Percentiles rank a stretch among this genome's conserved stretches.
Conservation (phyloP, 1,139 yeast species). For the Blastobotrys indianensis region DNA sequence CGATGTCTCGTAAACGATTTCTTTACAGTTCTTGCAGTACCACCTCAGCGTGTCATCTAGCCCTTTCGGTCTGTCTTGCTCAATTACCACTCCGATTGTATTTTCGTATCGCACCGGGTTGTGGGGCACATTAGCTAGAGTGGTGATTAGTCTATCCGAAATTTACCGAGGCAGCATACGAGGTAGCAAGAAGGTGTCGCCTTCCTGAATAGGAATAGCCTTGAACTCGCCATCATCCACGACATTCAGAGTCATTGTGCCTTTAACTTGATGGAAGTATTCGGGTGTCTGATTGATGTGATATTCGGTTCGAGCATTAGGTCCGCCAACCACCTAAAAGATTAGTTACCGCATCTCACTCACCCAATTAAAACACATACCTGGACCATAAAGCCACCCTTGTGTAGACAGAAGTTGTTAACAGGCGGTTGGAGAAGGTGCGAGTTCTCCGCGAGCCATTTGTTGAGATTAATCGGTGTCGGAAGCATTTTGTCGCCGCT, state of each 20-base stretch:
- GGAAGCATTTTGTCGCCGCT: slow-evolving; percentile 43
- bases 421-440: slow-evolving; percentile 85
- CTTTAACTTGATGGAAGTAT: slow-evolving; percentile 84
- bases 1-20: slow-evolving; percentile 58
- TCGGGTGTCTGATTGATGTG: slow-evolving; percentile 94
- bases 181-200: slow-evolving; percentile 81
- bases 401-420: slow-evolving; percentile 80
- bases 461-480: slow-evolving; percentile 65
- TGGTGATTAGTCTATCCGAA: not conserved
- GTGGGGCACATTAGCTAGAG: slow-evolving; percentile 67
- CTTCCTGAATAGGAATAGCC: slow-evolving; percentile 73
- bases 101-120: slow-evolving; percentile 82
- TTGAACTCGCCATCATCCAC: slow-evolving; percentile 77
- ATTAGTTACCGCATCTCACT: not conserved
- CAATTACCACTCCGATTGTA: slow-evolving; percentile 90
- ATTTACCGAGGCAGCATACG: slow-evolving; percentile 20
- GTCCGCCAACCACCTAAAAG: slow-evolving; percentile 71
- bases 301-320: slow-evolving; percentile 88
- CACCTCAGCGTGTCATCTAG: slow-evolving; percentile 69
- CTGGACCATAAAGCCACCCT: slow-evolving; percentile 93
- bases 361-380: slow-evolving; percentile 27
- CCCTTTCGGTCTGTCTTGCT: slow-evolving; percentile 79
- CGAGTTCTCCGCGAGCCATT: slow-evolving; percentile 75
- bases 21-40: slow-evolving; percentile 72
- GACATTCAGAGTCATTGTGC: slow-evolving; percentile 76